These are phyloP conservation scores for Pharus latifolius DNA, from an alignment of 176 grass and related monocot species.

Conservation along the genomic window DNA sequence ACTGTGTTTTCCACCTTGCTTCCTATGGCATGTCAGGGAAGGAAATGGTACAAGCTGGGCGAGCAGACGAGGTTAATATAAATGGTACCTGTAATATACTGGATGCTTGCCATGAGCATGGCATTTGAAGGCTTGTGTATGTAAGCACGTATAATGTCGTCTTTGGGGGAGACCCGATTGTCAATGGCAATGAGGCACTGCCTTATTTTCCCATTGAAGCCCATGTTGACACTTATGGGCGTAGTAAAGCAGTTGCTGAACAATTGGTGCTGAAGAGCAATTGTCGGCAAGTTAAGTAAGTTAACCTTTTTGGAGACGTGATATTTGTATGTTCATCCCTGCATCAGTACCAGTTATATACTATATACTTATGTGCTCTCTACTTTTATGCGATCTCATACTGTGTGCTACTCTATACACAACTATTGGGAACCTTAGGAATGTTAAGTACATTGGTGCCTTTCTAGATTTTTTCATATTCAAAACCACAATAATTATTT, in stretches of 20 bases:
- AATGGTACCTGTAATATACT: constrained; percentile 79
- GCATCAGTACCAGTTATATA: too few relatives aligned
- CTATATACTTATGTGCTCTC: too few relatives aligned
- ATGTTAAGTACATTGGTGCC: neutral
- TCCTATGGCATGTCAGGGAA: constrained; percentile 97
- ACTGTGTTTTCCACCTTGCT: constrained; percentile 86
- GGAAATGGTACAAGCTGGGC: constrained; percentile 67
- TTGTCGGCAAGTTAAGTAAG: constrained; percentile 68
- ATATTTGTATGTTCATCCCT: neutral
- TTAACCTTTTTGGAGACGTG: neutral
- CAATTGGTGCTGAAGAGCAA: constrained; percentile 86
- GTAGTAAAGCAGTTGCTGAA: constrained; percentile 82
- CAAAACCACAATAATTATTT: neutral
- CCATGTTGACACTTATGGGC: constrained; percentile 82
- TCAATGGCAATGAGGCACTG: constrained; percentile 57
- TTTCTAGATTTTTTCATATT: neutral
- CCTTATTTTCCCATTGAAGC: constrained; percentile 78
- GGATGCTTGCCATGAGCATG: constrained; percentile 59
- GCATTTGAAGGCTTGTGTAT: constrained; percentile 70
- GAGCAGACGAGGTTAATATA: constrained; percentile 63
- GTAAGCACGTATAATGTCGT: constrained; percentile 86
- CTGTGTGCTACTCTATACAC: neutral
- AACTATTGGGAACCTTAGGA: neutral
- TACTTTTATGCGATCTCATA: neutral
- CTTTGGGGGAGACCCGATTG: constrained; percentile 72